phyloP scores from a whole-genome alignment of 139 green algal species.

The Picochlorum sp. region DNA sequence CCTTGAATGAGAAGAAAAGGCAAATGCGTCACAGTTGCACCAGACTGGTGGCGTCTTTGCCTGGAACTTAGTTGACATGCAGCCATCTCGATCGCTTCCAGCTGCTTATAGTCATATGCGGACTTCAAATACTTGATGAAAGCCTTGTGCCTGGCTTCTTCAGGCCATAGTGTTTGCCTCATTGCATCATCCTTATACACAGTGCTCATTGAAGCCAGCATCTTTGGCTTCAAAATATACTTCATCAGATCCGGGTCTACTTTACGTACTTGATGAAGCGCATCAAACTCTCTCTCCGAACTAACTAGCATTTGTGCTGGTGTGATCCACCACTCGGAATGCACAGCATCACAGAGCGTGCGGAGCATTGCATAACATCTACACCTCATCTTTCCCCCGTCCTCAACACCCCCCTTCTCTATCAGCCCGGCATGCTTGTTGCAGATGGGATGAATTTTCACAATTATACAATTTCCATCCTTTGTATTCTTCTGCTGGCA shows the following conservation, averaged over 20 bases:
- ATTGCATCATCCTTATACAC: constrained; percentile 13
- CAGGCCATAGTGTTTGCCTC: constrained; percentile 32
- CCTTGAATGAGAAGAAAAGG: constrained; percentile 72
- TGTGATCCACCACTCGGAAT: constrained; percentile 23
- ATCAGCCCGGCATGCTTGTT: too few species aligned
- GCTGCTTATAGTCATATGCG: constrained; percentile 52
- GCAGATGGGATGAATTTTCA: too few species aligned
- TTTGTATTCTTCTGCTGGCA: too few species aligned
- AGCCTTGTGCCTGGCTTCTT: constrained; percentile 6
- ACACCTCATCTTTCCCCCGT: background rate
- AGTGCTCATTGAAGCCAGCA: constrained; percentile 10
- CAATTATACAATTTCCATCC: too few species aligned
- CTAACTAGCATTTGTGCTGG: constrained; percentile 12
- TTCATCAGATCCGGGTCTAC: constrained; percentile 12
- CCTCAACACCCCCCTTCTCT: too few species aligned
- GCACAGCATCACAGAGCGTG: background rate
- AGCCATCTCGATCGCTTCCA: constrained; percentile 48
- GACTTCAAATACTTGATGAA: constrained; percentile 36
- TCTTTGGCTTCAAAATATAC: constrained; percentile 40
- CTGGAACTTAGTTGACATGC: constrained; percentile 27
- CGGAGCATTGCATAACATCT: constrained; percentile 3
- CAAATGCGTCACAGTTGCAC: constrained; percentile 1
- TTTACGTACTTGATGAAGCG: constrained; percentile 22
- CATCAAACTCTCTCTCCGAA: constrained; percentile 38
- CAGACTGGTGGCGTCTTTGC: background rate